A percentile compares a stretch with the other conserved stretches of the same genome.
Evolutionary conservation across 2,329 filamentous ascomycete species (phyloP).

Genomic region (Cladosporium oxysporum): DNA sequence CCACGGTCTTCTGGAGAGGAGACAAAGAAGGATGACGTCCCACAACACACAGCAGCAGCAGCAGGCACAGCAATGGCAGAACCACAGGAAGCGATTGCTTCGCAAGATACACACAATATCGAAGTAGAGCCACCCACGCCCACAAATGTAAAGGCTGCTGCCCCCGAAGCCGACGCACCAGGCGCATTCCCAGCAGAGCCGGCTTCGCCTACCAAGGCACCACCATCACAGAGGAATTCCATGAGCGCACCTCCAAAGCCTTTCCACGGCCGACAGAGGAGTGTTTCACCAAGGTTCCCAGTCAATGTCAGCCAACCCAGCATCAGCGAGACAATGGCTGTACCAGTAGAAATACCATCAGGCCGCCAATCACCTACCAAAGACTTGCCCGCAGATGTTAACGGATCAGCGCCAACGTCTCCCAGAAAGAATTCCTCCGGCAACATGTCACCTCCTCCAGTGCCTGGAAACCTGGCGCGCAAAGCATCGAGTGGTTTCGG

Average conservation of each 20-base stretch:
- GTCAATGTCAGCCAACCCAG: constrained; percentile 29
- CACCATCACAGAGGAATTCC: constrained; percentile 7
- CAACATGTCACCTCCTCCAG: constrained; percentile 40
- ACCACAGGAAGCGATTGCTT: not conserved
- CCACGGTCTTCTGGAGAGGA: constrained; percentile 32
- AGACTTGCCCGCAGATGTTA: constrained; percentile 6
- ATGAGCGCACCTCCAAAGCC: constrained; percentile 14
- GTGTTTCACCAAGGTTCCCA: constrained; percentile 17
- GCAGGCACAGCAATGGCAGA: constrained; percentile 9
- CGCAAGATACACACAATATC: not conserved
- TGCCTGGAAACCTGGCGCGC: constrained; percentile 49
- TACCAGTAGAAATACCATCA: constrained; percentile 2
- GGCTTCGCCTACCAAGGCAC: constrained; percentile 12
- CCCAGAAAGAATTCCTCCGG: constrained; percentile 25
- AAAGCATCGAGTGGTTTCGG: constrained; percentile 88
- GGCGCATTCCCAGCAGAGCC: constrained; percentile 11
- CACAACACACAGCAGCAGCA: not conserved
- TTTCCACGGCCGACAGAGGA: constrained; percentile 13
- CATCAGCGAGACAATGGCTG: constrained; percentile 7
- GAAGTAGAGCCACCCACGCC: constrained; percentile 11
- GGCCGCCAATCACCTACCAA: constrained; percentile 14
- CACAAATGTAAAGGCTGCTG: not conserved
- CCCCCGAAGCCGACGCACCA: not conserved
- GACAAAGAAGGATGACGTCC: constrained; percentile 15
- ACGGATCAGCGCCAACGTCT: constrained; percentile 9